A percentile compares a stretch with the other conserved stretches of the same genome.
Evolutionary conservation across 768 basidiomycete genomes (phyloP).

Genomic region (Lepiota brunneoincarnata): DNA sequence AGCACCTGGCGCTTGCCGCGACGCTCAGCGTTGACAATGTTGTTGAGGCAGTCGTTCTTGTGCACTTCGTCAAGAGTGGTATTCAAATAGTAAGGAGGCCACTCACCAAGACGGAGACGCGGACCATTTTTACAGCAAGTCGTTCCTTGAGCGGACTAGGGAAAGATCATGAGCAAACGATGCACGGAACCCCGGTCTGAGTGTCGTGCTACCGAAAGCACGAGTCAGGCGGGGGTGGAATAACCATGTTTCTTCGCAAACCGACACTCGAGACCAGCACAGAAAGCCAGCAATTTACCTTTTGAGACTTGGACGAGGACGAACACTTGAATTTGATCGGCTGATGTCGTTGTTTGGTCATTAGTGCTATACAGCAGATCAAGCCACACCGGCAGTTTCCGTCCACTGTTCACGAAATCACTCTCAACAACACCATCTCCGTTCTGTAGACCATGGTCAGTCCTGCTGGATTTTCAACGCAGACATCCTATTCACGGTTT

Average conservation of each 20-base stretch:
- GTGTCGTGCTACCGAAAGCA: constrained; percentile 80
- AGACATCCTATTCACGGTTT: constrained; percentile 18
- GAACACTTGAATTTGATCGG: constrained; percentile 11
- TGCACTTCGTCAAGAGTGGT: constrained; percentile 2
- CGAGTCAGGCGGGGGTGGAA: constrained; percentile 68
- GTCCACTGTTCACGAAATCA: constrained; percentile 9
- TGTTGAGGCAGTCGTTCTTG: constrained; percentile 71
- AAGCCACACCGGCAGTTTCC: constrained; percentile 42
- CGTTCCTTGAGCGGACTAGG: constrained; percentile 13
- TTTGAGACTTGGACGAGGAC: constrained; percentile 27
- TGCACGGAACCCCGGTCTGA: constrained; percentile 62
- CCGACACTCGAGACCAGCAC: constrained; percentile 19
- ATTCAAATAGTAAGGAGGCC: constrained; percentile 20
- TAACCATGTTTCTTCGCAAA: constrained; percentile 5
- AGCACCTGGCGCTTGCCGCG: constrained; percentile 99
- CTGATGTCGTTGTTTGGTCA: constrained; percentile 15
- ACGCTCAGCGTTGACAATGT: constrained; percentile 99
- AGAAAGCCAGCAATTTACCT: constrained; percentile 40
- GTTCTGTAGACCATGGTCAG: constrained; percentile 48
- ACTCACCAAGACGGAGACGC: constrained; percentile 85
- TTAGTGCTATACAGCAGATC: constrained; percentile 35
- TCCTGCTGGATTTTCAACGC: not conserved
- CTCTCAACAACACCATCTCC: constrained; percentile 8
- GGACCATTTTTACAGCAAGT: constrained; percentile 59
- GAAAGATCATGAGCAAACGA: constrained; percentile 30